Evolutionary conservation across 164 flowering plant species (phyloP).

Genomic region (Paratinospora sagittata): DNA sequence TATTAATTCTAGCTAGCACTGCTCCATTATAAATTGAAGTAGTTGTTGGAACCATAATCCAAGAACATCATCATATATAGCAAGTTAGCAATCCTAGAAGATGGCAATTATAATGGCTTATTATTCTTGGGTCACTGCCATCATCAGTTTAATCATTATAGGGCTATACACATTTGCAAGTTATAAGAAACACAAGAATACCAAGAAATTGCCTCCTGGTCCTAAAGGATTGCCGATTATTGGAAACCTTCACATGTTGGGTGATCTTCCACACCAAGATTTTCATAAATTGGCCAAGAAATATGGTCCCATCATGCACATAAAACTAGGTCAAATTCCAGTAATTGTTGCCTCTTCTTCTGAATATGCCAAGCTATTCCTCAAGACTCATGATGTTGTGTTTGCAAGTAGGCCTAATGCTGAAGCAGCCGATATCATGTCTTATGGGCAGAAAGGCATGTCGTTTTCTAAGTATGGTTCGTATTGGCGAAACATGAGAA

Average conservation of each 20-base stretch:
- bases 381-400: conserved; percentile 23
- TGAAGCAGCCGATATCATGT: conserved; percentile 10
- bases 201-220: conserved; percentile 18
- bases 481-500: conserved; percentile 22
- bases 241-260: conserved; percentile 26
- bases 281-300: neutral
- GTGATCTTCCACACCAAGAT: conserved; percentile 20
- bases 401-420: conserved; percentile 20
- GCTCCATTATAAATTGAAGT: no score
- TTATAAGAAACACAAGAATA: no score
- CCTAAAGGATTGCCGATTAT: conserved; percentile 24
- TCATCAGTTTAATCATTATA: no score
- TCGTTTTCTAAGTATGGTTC: conserved; percentile 19
- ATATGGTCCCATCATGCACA: conserved; percentile 9
- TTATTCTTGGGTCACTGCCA: no score
- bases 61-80: no score
- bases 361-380: conserved; percentile 9
- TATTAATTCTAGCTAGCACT: no score
- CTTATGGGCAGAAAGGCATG: conserved; percentile 13
- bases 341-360: conserved; percentile 20
- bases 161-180: no score
- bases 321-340: conserved; percentile 17
- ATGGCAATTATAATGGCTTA: no score
- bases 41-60: no score
- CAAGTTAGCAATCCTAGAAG: no score